Conservation (phyloP, 495 filamentous ascomycete species). For the Talaromyces wortmannii region DNA sequence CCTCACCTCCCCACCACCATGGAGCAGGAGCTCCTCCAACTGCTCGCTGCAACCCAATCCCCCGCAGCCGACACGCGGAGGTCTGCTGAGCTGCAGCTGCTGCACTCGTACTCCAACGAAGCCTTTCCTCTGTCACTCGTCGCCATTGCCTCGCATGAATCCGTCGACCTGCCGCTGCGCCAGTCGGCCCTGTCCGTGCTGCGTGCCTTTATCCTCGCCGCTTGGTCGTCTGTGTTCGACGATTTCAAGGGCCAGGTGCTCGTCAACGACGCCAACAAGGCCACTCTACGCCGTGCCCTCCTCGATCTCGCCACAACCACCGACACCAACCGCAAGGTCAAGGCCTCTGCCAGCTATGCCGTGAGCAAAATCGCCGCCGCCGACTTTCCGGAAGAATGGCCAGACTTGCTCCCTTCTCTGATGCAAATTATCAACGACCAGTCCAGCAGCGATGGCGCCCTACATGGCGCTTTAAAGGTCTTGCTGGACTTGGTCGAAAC, state of each 20-base stretch:
- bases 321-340: constrained; percentile 68
- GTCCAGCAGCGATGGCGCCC: constrained; percentile 61
- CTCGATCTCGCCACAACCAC: constrained; percentile 70
- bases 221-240: constrained; percentile 67
- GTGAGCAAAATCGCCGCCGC: constrained; percentile 91
- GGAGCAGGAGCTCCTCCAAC: constrained; percentile 77
- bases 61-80: constrained; percentile 61
- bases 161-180: constrained; percentile 63
- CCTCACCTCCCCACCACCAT: constrained; percentile 29
- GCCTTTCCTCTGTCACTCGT: constrained; percentile 72
- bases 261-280: constrained; percentile 60
- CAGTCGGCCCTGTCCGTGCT: constrained; percentile 78
- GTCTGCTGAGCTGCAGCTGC: constrained; percentile 71
- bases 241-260: constrained; percentile 59
- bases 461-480: constrained; percentile 84
- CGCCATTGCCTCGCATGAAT: constrained; percentile 68
- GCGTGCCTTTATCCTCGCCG: constrained; percentile 69
- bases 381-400: constrained; percentile 95
- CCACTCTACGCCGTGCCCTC: constrained; percentile 58
- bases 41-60: constrained; percentile 75
- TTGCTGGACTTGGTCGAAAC: constrained; percentile 90
- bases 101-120: constrained; percentile 54
- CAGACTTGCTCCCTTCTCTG: constrained; percentile 71
- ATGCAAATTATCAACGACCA: constrained; percentile 64
- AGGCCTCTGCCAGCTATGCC: constrained; percentile 78